Evolutionary conservation across 805 yeast species (phyloP).

Genomic region (Kuraishia molischiana): DNA sequence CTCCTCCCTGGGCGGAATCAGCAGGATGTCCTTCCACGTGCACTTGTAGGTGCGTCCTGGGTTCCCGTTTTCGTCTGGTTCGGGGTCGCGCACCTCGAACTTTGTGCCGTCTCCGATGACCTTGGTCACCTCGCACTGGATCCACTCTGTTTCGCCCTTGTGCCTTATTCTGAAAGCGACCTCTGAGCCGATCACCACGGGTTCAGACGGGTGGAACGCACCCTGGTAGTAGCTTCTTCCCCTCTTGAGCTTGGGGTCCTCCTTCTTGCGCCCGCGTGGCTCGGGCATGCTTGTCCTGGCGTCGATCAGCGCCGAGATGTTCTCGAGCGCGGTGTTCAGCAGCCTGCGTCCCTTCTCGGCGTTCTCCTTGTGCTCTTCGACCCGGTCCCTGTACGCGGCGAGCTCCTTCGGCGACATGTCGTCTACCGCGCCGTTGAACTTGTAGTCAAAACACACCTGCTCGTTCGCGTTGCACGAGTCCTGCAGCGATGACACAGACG

Average conservation of each 20-base stretch:
- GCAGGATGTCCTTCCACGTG: constrained; percentile 65
- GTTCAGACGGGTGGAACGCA: constrained; percentile 49
- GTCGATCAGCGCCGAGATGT: constrained; percentile 19
- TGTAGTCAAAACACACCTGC: constrained; percentile 37
- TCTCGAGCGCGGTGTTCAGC: constrained; percentile 30
- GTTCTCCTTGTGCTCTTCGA: constrained; percentile 46
- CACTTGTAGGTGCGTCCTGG: constrained; percentile 84
- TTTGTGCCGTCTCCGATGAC: constrained; percentile 62
- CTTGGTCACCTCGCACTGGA: constrained; percentile 82
- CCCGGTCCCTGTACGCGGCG: constrained; percentile 25
- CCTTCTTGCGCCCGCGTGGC: constrained; percentile 4
- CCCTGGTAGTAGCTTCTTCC: constrained; percentile 30
- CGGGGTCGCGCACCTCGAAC: constrained; percentile 95
- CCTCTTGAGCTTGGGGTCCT: constrained; percentile 13
- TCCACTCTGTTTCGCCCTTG: constrained; percentile 81
- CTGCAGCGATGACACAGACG: constrained; percentile 54
- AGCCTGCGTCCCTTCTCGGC: constrained; percentile 37
- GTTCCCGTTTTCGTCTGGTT: constrained; percentile 88
- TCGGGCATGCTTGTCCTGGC: constrained; percentile 3
- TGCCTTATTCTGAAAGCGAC: constrained; percentile 78
- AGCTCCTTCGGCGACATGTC: constrained; percentile 28
- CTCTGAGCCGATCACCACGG: constrained; percentile 58
- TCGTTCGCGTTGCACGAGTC: constrained; percentile 60
- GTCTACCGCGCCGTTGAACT: constrained; percentile 16
- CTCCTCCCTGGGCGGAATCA: constrained; percentile 50